Conservation (phyloP, 345 rosid species). For the Diplotaxis tenuifolia region DNA sequence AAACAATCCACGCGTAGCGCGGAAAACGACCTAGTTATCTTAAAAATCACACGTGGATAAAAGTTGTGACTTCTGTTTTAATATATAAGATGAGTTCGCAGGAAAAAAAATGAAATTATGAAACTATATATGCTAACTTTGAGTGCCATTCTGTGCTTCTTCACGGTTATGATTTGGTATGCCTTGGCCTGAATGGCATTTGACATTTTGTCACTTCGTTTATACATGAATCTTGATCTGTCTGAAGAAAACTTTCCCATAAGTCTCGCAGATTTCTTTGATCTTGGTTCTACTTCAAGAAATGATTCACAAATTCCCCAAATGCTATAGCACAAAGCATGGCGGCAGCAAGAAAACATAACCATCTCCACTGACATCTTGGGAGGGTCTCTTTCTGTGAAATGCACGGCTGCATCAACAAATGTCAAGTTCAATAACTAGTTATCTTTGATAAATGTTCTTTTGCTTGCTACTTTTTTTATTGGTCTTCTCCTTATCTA, state of each 20-base stretch:
- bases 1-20: no score
- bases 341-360: slow-evolving; percentile 37
- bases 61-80: no score
- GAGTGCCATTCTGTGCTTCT: no score
- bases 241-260: slow-evolving; percentile 7
- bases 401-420: no score
- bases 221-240: slow-evolving; percentile 7
- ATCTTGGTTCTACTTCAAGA: slow-evolving; percentile 2
- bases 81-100: no score
- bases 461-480: background rate
- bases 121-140: no score
- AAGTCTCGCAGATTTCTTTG: background rate
- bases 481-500: background rate
- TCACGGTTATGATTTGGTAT: background rate
- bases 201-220: background rate
- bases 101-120: no score
- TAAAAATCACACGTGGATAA: no score
- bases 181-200: background rate
- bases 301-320: background rate
- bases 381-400: no score
- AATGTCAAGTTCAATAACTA: no score
- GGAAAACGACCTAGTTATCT: no score
- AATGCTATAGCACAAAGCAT: slow-evolving; percentile 3
- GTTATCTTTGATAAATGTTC: background rate
- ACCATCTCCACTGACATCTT: slow-evolving; percentile 13